A percentile compares a stretch with the other conserved stretches of the same genome.
phyloP scores from a whole-genome alignment of 1,139 yeast species.

The Kurtzmaniella quercitrusa region DNA sequence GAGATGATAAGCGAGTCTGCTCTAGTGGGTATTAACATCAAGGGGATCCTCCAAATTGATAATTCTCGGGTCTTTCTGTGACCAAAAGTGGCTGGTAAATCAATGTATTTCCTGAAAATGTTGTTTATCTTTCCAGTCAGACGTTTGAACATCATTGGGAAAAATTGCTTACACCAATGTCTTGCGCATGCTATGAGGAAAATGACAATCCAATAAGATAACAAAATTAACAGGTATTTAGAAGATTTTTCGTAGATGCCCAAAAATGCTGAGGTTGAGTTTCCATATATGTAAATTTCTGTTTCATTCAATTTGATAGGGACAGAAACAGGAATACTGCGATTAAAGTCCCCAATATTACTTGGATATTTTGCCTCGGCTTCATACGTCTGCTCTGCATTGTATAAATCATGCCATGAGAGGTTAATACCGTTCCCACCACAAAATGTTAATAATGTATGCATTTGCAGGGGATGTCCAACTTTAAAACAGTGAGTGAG shows the following conservation, averaged over 20 bases:
- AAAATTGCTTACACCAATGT: conserved; percentile 30
- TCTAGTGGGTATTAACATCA: conserved; percentile 58
- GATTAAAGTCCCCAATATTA: conserved; percentile 12
- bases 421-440: conserved; percentile 22
- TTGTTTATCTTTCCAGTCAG: conserved; percentile 23
- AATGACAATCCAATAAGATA: conserved; percentile 29
- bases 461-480: conserved; percentile 22
- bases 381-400: conserved; percentile 39
- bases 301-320: conserved; percentile 22
- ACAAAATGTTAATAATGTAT: conserved; percentile 26
- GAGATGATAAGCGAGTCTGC: conserved; percentile 50
- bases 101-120: conserved; percentile 21
- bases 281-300: conserved; percentile 12
- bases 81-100: conserved; percentile 27
- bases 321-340: neutral
- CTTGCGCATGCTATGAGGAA: conserved; percentile 22
- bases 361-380: conserved; percentile 23
- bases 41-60: conserved; percentile 23
- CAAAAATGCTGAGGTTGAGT: conserved; percentile 11
- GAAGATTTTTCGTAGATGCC: conserved; percentile 17
- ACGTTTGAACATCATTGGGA: conserved; percentile 17
- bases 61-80: conserved; percentile 24
- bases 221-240: conserved; percentile 27
- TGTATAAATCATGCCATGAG: conserved; percentile 24
- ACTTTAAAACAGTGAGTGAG: conserved; percentile 33